These are phyloP conservation scores for Boletus rufocinnamomeus DNA, from an alignment of 768 basidiomycete species.

Conservation along the genomic window DNA sequence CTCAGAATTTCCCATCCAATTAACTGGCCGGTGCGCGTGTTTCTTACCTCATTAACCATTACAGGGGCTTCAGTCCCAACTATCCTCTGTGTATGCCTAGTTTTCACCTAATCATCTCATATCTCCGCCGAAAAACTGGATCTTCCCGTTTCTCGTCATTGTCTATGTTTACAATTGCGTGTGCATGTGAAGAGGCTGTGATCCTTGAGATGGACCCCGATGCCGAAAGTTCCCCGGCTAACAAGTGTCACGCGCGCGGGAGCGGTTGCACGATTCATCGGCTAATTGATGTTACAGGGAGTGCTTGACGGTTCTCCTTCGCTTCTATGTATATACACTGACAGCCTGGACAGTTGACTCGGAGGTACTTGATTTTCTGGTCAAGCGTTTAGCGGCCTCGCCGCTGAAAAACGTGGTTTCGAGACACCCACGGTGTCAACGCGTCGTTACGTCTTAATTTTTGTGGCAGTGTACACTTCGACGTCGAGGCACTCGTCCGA, in stretches of 20 bases:
- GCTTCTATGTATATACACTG: not conserved
- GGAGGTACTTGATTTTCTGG: not conserved
- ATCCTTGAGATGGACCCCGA: not conserved
- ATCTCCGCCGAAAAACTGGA: slow-evolving; percentile 23
- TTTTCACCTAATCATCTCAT: slow-evolving; percentile 2
- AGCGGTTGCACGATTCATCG: too few relatives aligned
- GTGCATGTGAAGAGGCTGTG: not conserved
- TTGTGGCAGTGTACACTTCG: slow-evolving; percentile 10
- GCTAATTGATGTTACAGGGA: not conserved
- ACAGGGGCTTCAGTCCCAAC: not conserved
- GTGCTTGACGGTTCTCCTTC: not conserved
- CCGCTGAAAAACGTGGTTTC: slow-evolving; percentile 4
- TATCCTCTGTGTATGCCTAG: not conserved
- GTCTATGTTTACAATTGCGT: not conserved
- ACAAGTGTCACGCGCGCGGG: too few relatives aligned
- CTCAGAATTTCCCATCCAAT: not conserved
- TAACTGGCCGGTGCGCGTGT: slow-evolving; percentile 3
- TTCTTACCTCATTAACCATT: slow-evolving; percentile 2
- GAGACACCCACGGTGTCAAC: slow-evolving; percentile 10
- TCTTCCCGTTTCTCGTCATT: slow-evolving; percentile 5
- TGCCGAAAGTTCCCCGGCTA: not conserved
- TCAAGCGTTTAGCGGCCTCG: not conserved
- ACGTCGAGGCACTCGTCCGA: not conserved
- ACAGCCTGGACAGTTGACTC: not conserved
- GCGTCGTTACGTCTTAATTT: slow-evolving; percentile 12